Base-by-base conservation (phyloP, 2,329 filamentous ascomycete genomes). In the Cadophora gregata region DNA sequence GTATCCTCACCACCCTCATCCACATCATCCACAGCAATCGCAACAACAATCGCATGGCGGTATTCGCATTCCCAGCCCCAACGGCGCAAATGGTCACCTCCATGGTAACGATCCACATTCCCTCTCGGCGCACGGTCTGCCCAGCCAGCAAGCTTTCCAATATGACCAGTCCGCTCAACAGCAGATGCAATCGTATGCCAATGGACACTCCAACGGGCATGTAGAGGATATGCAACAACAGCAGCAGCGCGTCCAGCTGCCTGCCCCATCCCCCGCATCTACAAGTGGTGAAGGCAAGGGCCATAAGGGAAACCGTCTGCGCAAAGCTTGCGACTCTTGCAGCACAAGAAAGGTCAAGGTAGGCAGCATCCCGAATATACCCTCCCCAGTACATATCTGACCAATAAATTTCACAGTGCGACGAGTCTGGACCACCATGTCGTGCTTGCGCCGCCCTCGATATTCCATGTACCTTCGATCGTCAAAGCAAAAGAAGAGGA, bases 381-480 rank as follows among this genome's bases (percentile, higher is more conserved):
- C 5, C n/a, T 21, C 29, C 38, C 38, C 33, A 24, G n/a, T 14
- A 62, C 51, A 51, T 51, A 38, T 21, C 31, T 47, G 14, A 29
- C 29, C 31, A 19, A 50, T 47, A 55, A 25, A 38, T 29, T 55
- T 36, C 55, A 61, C 68, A 89, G 85, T 90, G 88, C 78, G 88
- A 90, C 75, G 86, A 89, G 73, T 82, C 82, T 48, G 87, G 87
- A n/a, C 86, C 87, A 31, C 88, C 88, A 56, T 91, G 88, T 79
- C 81, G 85, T 75, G 88, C 88, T 56, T 91, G 88, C 77, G 82
- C 85, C 50, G 84, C 85, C 62, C 81, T 90, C 70, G 87, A 89
- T 69, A 90, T 90, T 59, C 87, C 87, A 29, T 91, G 88, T 76
- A 90, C 88, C 65, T 90, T 88, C 75, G 83, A 88, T 58, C 81